Percentiles rank a stretch among this genome's conserved stretches.
Evolutionary conservation across 176 grass and related monocot species (phyloP).

Genomic region (Aegilops tauschii): DNA sequence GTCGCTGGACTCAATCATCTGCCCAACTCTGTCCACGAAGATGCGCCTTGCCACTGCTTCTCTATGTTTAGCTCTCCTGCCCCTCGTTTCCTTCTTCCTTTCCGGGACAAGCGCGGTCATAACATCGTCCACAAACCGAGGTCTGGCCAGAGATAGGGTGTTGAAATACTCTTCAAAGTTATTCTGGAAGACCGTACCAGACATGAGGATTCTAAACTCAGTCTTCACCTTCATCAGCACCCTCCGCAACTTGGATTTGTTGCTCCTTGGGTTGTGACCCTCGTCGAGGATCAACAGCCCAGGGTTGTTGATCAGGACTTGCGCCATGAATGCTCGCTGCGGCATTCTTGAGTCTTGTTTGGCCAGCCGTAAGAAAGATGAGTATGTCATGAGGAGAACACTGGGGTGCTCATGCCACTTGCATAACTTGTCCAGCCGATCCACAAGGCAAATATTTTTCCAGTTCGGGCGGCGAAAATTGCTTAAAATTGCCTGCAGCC

Average conservation of each 20-base stretch:
- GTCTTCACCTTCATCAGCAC: conserved; percentile 88
- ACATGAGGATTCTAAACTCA: conserved; percentile 83
- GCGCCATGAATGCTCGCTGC: conserved; percentile 47
- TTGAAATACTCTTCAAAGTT: conserved; percentile 98
- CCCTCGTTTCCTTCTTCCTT: conserved; percentile 23
- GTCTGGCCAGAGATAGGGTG: conserved; percentile 85
- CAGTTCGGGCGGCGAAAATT: conserved; percentile 31
- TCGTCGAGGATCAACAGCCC: conserved; percentile 89
- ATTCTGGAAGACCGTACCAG: conserved; percentile 90
- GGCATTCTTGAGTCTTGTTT: conserved; percentile 55
- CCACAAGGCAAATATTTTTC: conserved; percentile 45
- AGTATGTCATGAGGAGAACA: conserved; percentile 88
- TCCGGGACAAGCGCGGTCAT: conserved; percentile 46
- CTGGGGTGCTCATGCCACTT: conserved; percentile 82
- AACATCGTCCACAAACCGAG: conserved; percentile 73
- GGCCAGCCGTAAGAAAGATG: conserved; percentile 61
- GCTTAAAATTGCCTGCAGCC: conserved; percentile 23
- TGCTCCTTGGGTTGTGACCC: conserved; percentile 96
- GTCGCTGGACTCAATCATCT: conserved; percentile 66
- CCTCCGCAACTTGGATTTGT: conserved; percentile 69
- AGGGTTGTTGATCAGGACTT: conserved; percentile 65
- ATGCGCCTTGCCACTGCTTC: conserved; percentile 58
- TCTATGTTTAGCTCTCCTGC: conserved; percentile 38
- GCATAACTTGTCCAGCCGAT: conserved; percentile 69
- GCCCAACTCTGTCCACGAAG: conserved; percentile 81